These are phyloP conservation scores for Pyrus pyrifolia DNA, from an alignment of 306 rosid species.

Conservation along the genomic window DNA sequence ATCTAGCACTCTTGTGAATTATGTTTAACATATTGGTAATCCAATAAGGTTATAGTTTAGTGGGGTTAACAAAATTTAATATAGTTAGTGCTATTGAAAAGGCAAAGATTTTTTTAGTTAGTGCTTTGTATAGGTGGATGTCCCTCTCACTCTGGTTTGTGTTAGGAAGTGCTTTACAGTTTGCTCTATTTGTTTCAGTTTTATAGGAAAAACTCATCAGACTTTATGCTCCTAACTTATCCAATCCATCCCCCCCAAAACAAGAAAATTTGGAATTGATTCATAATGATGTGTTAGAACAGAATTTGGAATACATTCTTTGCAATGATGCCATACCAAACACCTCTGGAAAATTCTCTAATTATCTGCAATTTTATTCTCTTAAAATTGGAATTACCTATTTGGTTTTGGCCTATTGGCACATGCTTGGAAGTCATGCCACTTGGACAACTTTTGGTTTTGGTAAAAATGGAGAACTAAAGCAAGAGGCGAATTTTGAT, in stretches of 20 bases:
- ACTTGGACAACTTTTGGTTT: not conserved
- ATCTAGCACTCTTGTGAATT: not conserved
- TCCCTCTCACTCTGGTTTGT: not conserved
- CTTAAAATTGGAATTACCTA: not conserved
- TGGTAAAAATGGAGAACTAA: not conserved
- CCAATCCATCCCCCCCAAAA: not conserved
- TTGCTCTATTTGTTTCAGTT: not conserved
- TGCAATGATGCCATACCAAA: not conserved
- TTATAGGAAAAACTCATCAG: not conserved
- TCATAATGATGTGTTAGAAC: not conserved
- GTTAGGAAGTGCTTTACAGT: not conserved
- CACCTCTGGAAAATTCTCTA: constrained; percentile 7
- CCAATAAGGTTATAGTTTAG: not conserved
- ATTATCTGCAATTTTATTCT: not conserved
- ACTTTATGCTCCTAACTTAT: not conserved
- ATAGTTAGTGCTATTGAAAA: not conserved
- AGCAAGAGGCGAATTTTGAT: not conserved
- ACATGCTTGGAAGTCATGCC: not conserved
- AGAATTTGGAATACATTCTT: constrained; percentile 10
- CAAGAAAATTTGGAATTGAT: constrained; percentile 2
- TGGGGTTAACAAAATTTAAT: not conserved
- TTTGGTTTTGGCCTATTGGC: not conserved
- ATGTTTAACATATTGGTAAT: not conserved
- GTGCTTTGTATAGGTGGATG: not conserved
- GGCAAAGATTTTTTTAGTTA: not conserved